Evolutionary conservation across 768 basidiomycete species (phyloP), one percentile per base, ranked within the genome.

Genomic region (Mycena vulgaris): DNA sequence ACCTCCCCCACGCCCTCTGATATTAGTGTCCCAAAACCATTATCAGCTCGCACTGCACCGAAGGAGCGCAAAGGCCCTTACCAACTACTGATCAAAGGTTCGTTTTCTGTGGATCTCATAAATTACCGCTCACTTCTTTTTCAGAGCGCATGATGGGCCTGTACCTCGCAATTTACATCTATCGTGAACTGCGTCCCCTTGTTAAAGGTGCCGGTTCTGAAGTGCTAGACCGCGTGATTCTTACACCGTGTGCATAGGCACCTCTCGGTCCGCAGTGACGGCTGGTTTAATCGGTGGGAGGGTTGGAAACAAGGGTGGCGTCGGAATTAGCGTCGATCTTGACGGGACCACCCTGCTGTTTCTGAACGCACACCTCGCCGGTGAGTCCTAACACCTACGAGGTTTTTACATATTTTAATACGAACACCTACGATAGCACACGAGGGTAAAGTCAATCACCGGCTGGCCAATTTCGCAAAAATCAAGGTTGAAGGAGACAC

Each of bases 221-320:
- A 25, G 14, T 35, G 61, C 56, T 30, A 19, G 19, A 37, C 70
- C 58, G 5, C 31, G 11, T n/a, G 27, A 57, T 63, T 16, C 67
- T 75, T 52, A 78, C 17, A 37, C 21, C 16, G 14, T 57, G 23
- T 25, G 28, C 33, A 13, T 63, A 92, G 93, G 93, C 19, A 89
- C 87, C 16, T 95, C 94, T 5, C 93, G 92, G 72, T 92, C 93
- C 17, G 89, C 90, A 23, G 97, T 98, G 1, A 93, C 96, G 1
- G 89, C 97, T 19, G 97, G 97, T 5, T 83, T 98, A 27, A 94
- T 97, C 30, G 95, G 95, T 3, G 97, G 97, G 0, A 83, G 97
- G 53, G 86, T 98, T 2, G 97, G 97, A 7, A 98, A 98, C 78
- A 98, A 98, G 78, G 90, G 97, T 1, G 95, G 93, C 19, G 94